Conservation (phyloP, 2,329 filamentous ascomycete species). For the Penicillium griseofulvum region DNA sequence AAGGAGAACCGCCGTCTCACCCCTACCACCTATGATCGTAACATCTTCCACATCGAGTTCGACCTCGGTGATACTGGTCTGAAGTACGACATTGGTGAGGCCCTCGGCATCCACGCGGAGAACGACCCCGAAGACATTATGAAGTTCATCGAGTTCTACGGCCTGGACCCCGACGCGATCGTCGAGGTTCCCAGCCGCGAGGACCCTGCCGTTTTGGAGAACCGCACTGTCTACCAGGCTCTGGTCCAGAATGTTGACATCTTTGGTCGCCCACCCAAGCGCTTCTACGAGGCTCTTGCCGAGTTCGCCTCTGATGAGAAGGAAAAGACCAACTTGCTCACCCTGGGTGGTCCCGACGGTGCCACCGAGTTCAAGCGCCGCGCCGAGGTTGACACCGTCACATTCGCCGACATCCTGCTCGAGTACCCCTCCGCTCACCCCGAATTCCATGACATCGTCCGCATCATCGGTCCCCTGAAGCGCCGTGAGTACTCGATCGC, state of each 20-base stretch:
- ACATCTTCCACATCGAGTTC: slow-evolving; percentile 99
- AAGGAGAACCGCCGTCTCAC: slow-evolving; percentile 95
- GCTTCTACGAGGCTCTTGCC: slow-evolving; percentile 90
- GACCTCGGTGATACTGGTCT: slow-evolving; percentile 88
- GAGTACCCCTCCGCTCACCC: slow-evolving; percentile 90
- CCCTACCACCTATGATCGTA: slow-evolving; percentile 83
- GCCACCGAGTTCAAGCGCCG: slow-evolving; percentile 89
- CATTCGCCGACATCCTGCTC: slow-evolving; percentile 83
- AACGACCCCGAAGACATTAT: slow-evolving; percentile 78
- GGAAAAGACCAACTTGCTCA: slow-evolving; percentile 76
- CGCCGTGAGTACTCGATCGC: slow-evolving; percentile 98
- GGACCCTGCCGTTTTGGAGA: slow-evolving; percentile 69
- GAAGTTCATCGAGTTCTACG: slow-evolving; percentile 87
- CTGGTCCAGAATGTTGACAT: slow-evolving; percentile 92
- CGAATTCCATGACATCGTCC: slow-evolving; percentile 80
- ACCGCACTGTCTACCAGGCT: slow-evolving; percentile 88
- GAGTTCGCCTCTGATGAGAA: slow-evolving; percentile 79
- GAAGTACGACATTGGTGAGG: slow-evolving; percentile 95
- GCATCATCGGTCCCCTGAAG: slow-evolving; percentile 88
- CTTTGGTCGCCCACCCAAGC: slow-evolving; percentile 93
- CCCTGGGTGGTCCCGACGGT: slow-evolving; percentile 74
- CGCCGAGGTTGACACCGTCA: slow-evolving; percentile 84
- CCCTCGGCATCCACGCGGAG: slow-evolving; percentile 91
- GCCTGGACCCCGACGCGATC: slow-evolving; percentile 74
- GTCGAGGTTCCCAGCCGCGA: slow-evolving; percentile 91